These are phyloP conservation scores for Arthrinium phaeospermum DNA, from an alignment of 2,329 filamentous ascomycete genomes.

Conservation along the genomic window DNA sequence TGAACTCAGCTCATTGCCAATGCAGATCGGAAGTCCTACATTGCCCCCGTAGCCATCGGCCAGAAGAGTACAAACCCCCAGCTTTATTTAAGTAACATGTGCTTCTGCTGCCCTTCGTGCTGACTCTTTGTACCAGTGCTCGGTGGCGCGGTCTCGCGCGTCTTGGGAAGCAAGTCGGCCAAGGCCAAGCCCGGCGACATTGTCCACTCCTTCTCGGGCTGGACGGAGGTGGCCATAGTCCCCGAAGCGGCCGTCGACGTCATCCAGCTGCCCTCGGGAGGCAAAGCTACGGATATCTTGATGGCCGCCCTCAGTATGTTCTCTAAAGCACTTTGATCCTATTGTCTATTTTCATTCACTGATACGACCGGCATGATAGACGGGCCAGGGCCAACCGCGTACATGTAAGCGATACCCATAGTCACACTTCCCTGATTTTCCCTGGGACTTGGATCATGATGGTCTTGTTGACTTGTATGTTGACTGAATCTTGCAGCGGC, in stretches of 20 bases:
- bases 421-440: not conserved
- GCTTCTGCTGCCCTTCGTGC: not conserved
- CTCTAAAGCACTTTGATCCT: no score
- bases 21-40: slow-evolving; percentile 47
- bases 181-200: slow-evolving; percentile 56
- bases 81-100: not conserved
- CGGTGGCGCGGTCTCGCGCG: slow-evolving; percentile 57
- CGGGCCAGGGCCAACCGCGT: not conserved
- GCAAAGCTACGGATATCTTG: slow-evolving; percentile 55
- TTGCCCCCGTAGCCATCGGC: slow-evolving; percentile 65
- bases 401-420: not conserved
- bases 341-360: not conserved
- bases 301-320: slow-evolving; percentile 16
- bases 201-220: slow-evolving; percentile 57
- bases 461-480: not conserved
- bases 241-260: slow-evolving; percentile 46
- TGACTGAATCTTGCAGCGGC: not conserved
- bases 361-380: not conserved
- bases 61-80: slow-evolving; percentile 37
- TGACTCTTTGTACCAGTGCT: slow-evolving; percentile 53
- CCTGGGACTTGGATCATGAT: not conserved
- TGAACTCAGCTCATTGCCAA: not conserved
- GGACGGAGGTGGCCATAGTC: slow-evolving; percentile 63
- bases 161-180: slow-evolving; percentile 53
- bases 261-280: slow-evolving; percentile 33